Conservation (phyloP, 208 protist genomes). For the Leishmania martiniquensis region DNA sequence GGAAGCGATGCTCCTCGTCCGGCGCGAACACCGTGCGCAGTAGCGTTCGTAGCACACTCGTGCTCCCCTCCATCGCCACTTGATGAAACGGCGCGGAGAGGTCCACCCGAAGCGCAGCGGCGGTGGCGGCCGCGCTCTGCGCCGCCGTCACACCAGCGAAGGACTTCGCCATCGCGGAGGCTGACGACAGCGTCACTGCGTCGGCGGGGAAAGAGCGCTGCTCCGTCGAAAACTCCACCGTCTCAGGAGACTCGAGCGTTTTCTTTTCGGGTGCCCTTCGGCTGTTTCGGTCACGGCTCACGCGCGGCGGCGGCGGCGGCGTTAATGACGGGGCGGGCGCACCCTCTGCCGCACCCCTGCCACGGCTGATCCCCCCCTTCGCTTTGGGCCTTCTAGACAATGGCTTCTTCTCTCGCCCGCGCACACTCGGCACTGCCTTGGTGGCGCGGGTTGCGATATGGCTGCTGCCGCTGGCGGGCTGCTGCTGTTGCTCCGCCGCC, state of each 20-base stretch:
- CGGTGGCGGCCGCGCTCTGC: constrained; percentile 12
- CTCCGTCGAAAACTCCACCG: neutral
- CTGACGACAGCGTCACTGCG: neutral
- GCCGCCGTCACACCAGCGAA: neutral
- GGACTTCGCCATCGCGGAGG: neutral
- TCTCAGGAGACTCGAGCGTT: neutral
- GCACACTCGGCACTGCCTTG: neutral
- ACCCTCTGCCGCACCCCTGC: neutral
- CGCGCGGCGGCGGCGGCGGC: neutral
- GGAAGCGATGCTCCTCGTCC: constrained; percentile 57
- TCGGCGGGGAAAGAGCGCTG: neutral
- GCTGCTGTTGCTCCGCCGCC: neutral
- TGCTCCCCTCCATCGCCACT: constrained; percentile 34
- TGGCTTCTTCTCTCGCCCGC: neutral
- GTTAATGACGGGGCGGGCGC: neutral
- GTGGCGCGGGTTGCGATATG: neutral
- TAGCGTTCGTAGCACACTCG: constrained; percentile 14
- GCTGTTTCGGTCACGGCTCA: no score
- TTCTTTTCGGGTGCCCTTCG: neutral
- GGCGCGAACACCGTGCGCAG: constrained; percentile 27
- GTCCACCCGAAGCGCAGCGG: constrained; percentile 25
- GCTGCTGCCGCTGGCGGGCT: neutral
- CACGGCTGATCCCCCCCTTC: neutral
- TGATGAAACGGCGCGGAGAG: constrained; percentile 33
- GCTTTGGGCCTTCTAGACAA: neutral